phyloP scores from a whole-genome alignment of 371 early-diverging fungal genomes.

The Mucor indicus region DNA sequence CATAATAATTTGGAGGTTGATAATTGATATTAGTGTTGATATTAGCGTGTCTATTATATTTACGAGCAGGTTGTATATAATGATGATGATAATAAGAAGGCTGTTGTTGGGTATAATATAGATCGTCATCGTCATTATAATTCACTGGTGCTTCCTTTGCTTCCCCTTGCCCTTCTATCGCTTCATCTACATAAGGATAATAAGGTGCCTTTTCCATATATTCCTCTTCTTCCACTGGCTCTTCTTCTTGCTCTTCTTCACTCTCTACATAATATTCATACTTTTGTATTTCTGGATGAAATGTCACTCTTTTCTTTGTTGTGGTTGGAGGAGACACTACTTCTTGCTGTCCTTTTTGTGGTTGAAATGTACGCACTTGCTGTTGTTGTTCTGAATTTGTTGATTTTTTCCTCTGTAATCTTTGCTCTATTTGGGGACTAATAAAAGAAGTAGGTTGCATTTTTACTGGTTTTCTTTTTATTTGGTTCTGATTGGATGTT shows the following conservation, averaged over 20 bases:
- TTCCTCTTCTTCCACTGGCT: not conserved
- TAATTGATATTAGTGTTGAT: not conserved
- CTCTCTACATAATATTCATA: conserved; percentile 2
- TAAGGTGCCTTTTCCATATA: not conserved
- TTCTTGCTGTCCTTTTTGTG: not conserved
- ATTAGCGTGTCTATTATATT: not conserved
- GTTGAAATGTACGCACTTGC: not conserved
- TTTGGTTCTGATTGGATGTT: too few species aligned
- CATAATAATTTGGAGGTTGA: not conserved
- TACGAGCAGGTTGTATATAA: not conserved
- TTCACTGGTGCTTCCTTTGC: too few species aligned
- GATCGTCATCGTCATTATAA: not conserved
- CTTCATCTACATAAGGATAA: conserved; percentile 1
- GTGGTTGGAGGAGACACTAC: not conserved
- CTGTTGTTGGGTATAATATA: not conserved
- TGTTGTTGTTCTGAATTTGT: not conserved
- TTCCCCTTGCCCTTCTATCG: not conserved
- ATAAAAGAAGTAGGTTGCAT: not conserved
- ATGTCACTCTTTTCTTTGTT: conserved; percentile 14
- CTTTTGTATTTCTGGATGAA: conserved; percentile 2
- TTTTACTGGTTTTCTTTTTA: conserved; percentile 18
- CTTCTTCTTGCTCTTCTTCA: conserved; percentile 9
- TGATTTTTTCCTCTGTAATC: conserved; percentile 7
- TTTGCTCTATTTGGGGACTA: conserved; percentile 14
- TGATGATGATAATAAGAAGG: not conserved